Evolutionary conservation across 257 asterid species (phyloP), one percentile per base, ranked within the genome.

Genomic region (Handroanthus guayacan): DNA sequence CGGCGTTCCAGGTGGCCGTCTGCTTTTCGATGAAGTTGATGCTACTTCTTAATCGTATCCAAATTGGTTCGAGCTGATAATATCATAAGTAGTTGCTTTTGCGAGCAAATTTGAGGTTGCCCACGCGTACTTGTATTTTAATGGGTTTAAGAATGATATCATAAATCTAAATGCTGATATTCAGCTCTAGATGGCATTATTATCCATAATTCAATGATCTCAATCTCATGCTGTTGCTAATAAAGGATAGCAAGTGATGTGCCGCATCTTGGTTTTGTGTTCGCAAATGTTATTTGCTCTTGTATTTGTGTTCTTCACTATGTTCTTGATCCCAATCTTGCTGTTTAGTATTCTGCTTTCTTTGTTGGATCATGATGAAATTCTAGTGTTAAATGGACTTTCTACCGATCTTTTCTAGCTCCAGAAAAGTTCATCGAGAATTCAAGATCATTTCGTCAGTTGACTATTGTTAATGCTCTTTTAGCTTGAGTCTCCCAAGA

Each of bases 1-100:
- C 89, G 38, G 89, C 91, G 75, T 87, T 67, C 56, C 91, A 84
- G 91, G 87, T 87, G 50, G 13, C 37, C 14, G 5, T n/a, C 62
- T 57, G 5, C 44, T 63, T 71, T 36, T 14, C 20, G 36, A 5
- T 20, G 17, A 36, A 41, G 17, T 68, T 31, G 62, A 45, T 41
- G 55, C 64, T 13, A 58, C 9, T n/a, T 37, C 20, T 61, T 77
- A 54, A 25, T 48, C 3, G 2, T 10, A 44, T 55, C 48, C 11
- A 37, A 50, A 34, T 38, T 47, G 31, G 62, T 16, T 13, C 1
- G 34, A 51, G 18, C 45, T 6, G n/a, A 36, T 72, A 1, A 14
- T n/a, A 4, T 71, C 12, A 12, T 36, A 6, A 5, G 64, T 41
- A 13, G 50, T 63, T 36, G n/a, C 13, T 7, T 67, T 10, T 48